A percentile compares a stretch with the other conserved stretches of the same genome.
These are phyloP conservation scores for Peronospora farinosa DNA, from an alignment of 352 stramenopile species.

Conservation along the genomic window DNA sequence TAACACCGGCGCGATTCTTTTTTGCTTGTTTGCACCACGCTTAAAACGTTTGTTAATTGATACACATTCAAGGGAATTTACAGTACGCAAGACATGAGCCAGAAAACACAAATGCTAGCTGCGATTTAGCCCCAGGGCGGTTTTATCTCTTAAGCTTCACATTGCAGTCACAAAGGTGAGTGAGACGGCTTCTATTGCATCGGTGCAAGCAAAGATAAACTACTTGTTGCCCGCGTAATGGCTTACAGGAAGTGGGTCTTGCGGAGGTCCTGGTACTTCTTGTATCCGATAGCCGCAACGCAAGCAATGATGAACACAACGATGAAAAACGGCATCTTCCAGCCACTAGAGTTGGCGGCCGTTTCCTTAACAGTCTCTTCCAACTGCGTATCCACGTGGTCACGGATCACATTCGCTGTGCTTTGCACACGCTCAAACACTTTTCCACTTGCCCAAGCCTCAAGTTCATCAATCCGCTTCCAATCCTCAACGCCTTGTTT, in stretches of 20 bases:
- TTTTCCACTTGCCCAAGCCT: conserved; percentile 59
- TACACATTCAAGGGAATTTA: too few relatives aligned
- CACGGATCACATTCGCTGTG: conserved; percentile 52
- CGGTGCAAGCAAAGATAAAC: conserved; percentile 9
- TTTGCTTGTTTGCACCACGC: too few relatives aligned
- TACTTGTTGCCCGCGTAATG: conserved; percentile 3
- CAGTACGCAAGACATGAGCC: background rate
- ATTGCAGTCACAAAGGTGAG: conserved; percentile 21
- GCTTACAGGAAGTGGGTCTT: conserved; percentile 83
- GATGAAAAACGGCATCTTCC: conserved; percentile 81
- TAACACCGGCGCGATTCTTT: too few relatives aligned
- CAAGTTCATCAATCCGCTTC: conserved; percentile 63
- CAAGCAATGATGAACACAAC: conserved; percentile 62
- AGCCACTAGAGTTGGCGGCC: conserved; percentile 63
- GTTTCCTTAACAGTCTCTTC: conserved; percentile 66
- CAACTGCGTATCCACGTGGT: conserved; percentile 64
- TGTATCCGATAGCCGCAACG: conserved; percentile 58
- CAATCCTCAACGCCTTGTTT: conserved; percentile 63
- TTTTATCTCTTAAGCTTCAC: conserved; percentile 20
- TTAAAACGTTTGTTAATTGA: too few relatives aligned
- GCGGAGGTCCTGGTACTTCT: conserved; percentile 85
- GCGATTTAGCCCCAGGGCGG: conserved; percentile 20
- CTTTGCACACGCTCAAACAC: conserved; percentile 48
- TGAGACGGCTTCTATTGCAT: conserved; percentile 19
- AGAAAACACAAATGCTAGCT: conserved; percentile 24